phyloP scores from a whole-genome alignment of 2,329 filamentous ascomycete species.

The Proliferodiscus dingleyae region DNA sequence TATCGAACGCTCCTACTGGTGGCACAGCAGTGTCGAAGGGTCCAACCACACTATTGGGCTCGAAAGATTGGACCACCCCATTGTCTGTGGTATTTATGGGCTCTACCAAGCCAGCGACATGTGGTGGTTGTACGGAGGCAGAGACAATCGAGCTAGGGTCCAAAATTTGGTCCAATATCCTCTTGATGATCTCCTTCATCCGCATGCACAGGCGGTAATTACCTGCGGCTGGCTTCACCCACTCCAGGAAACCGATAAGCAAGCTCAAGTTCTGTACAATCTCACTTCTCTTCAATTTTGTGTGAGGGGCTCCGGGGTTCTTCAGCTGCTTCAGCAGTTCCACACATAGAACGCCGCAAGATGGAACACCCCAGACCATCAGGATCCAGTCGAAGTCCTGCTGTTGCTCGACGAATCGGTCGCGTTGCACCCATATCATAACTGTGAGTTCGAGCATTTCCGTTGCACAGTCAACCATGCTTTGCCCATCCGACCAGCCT shows the following conservation, averaged over 20 bases:
- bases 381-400: constrained; percentile 44
- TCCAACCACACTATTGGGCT: constrained; percentile 1
- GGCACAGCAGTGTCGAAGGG: constrained; percentile 14
- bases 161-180: constrained; percentile 45
- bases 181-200: constrained; percentile 45
- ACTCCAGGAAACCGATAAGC: constrained; percentile 46
- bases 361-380: constrained; percentile 46
- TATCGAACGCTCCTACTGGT: constrained; percentile 14
- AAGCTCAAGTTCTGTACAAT: constrained; percentile 49
- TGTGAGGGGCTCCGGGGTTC: constrained; percentile 32
- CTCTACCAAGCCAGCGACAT: constrained; percentile 4
- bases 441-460: constrained; percentile 44
- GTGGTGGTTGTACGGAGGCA: not conserved
- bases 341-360: constrained; percentile 45
- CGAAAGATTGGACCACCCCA: constrained; percentile 4
- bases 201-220: constrained; percentile 45
- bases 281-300: constrained; percentile 36
- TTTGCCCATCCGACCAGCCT: constrained; percentile 34
- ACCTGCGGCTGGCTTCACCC: constrained; percentile 43
- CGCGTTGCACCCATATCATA: constrained; percentile 45
- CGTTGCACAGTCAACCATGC: constrained; percentile 40
- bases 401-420: constrained; percentile 38
- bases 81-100: not conserved
- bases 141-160: constrained; percentile 31
- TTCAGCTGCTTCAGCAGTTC: constrained; percentile 43